These are phyloP conservation scores for Pleurozium schreberi DNA, from an alignment of 225 moss, liverwort and hornwort species.

Conservation along the genomic window DNA sequence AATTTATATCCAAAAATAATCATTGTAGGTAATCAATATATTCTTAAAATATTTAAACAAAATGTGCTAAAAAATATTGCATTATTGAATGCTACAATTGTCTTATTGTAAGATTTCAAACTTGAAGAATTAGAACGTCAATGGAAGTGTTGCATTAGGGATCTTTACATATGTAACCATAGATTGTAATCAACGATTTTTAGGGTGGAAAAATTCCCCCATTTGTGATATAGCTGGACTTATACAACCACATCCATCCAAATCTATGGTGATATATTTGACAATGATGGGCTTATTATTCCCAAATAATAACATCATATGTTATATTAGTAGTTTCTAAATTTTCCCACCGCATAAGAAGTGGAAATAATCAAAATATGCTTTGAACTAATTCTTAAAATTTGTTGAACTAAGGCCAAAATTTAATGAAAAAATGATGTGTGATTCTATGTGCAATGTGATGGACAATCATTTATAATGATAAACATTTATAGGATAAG, in stretches of 20 bases:
- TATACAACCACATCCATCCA: background rate
- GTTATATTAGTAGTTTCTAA: background rate
- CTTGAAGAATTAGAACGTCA: background rate
- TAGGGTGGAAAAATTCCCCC: background rate
- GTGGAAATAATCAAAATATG: background rate
- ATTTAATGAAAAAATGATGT: background rate
- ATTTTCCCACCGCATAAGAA: background rate
- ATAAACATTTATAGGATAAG: background rate
- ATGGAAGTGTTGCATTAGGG: background rate
- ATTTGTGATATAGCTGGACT: background rate
- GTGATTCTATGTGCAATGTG: accelerated
- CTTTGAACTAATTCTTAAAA: background rate
- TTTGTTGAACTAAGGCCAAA: background rate
- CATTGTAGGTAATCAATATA: background rate
- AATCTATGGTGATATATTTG: background rate
- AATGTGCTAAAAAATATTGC: background rate
- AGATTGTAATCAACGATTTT: background rate
- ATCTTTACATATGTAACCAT: background rate
- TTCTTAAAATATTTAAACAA: background rate
- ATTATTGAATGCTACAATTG: background rate
- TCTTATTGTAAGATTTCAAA: background rate
- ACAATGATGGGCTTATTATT: background rate
- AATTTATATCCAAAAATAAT: no score
- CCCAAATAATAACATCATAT: background rate
- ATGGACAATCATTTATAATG: background rate